These are phyloP conservation scores for Euphorbia corollata DNA, from an alignment of 441 rosid genomes.

Conservation along the genomic window DNA sequence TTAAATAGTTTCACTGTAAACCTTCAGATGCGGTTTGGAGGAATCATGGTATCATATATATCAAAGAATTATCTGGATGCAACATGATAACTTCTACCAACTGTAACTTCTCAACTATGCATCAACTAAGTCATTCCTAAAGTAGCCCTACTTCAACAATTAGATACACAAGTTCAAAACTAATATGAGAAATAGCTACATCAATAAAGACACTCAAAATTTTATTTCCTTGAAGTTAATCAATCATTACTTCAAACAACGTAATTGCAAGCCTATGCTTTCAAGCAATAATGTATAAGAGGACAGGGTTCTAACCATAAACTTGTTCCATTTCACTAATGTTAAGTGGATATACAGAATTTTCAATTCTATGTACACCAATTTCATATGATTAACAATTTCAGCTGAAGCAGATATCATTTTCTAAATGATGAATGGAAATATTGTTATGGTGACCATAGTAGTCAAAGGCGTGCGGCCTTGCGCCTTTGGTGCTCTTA, in stretches of 20 bases:
- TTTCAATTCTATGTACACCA: not conserved
- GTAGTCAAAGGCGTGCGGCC: too few species aligned
- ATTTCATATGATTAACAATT: not conserved
- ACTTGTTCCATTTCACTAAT: not conserved
- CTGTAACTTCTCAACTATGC: not conserved
- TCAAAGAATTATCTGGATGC: too few species aligned
- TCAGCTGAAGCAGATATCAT: not conserved
- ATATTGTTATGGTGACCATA: too few species aligned
- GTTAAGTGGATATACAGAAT: not conserved
- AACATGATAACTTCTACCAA: not conserved
- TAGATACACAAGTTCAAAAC: not conserved
- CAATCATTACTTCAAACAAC: not conserved
- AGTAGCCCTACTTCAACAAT: not conserved
- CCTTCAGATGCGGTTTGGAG: conserved; percentile 3
- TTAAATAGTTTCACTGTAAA: not conserved
- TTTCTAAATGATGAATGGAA: too few species aligned
- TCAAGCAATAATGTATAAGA: not conserved
- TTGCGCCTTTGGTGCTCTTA: too few species aligned
- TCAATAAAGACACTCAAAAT: not conserved
- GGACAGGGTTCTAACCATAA: not conserved
- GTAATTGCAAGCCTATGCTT: not conserved
- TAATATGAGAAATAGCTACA: not conserved
- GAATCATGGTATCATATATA: too few species aligned
- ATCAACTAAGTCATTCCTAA: not conserved
- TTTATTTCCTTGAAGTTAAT: not conserved